A percentile compares a stretch with the other conserved stretches of the same genome.
Conservation (phyloP, 352 stramenopile genomes). For the Pythium biforme region DNA sequence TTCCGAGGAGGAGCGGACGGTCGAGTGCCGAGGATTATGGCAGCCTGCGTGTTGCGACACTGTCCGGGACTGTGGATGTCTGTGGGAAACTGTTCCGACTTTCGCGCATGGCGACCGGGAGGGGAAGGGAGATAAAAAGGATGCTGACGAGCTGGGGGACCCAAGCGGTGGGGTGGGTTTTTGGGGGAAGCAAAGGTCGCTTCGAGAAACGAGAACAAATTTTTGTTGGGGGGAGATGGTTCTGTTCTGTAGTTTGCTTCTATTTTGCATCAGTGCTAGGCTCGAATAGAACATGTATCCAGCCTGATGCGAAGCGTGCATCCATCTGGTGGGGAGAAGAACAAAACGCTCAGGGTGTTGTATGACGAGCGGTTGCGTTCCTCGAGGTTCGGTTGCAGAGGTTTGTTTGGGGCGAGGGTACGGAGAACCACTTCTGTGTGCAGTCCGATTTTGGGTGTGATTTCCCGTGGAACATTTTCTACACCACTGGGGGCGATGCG, state of each 20-base stretch:
- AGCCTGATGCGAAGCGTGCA: neutral
- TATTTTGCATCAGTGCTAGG: neutral
- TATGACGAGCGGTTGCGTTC: neutral
- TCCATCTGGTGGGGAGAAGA: neutral
- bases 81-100: constrained; percentile 6
- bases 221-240: neutral
- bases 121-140: neutral
- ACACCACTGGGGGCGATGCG: neutral
- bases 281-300: neutral
- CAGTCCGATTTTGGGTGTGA: neutral
- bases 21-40: neutral
- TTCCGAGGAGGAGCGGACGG: neutral
- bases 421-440: neutral
- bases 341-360: neutral
- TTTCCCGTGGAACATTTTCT: neutral
- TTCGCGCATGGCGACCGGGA: neutral
- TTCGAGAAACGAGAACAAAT: neutral
- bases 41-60: neutral
- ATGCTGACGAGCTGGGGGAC: neutral
- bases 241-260: neutral
- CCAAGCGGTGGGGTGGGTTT: neutral
- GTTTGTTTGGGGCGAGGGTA: neutral
- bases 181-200: neutral
- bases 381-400: neutral
- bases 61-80: neutral